Evolutionary conservation across 495 filamentous ascomycete genomes (phyloP).

Genomic region (Daldinia loculata): DNA sequence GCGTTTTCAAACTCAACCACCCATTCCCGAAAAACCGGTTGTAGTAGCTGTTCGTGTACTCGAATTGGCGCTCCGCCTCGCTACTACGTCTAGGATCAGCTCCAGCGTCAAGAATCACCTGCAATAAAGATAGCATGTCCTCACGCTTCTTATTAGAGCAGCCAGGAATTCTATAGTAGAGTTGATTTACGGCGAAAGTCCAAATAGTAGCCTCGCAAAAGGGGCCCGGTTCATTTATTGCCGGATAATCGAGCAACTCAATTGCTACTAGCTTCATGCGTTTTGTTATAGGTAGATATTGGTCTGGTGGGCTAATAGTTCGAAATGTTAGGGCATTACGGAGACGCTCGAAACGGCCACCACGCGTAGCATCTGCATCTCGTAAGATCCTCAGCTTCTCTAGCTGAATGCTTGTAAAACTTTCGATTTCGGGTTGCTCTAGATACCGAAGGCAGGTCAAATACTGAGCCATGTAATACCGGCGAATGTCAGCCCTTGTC

Average conservation of each 20-base stretch:
- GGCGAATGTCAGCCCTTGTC: too few relatives aligned
- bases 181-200: background rate
- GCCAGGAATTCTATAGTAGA: background rate
- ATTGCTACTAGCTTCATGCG: background rate
- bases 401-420: too few relatives aligned
- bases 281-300: background rate
- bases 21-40: too few relatives aligned
- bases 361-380: too few relatives aligned
- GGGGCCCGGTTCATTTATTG: background rate
- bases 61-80: background rate
- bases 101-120: background rate
- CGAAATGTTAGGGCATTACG: background rate
- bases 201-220: background rate
- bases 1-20: background rate
- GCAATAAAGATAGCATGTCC: background rate
- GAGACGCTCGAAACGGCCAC: too few relatives aligned
- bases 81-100: background rate
- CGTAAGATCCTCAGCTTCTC: too few relatives aligned
- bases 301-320: background rate
- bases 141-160: background rate
- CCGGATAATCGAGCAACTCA: background rate
- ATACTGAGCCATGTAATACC: background rate
- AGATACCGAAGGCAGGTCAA: too few relatives aligned
- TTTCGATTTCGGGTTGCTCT: too few relatives aligned
- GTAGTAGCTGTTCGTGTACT: background rate